phyloP scores from a whole-genome alignment of 2,329 filamentous ascomycete species.

The Pseudogymnoascus sp. region DNA sequence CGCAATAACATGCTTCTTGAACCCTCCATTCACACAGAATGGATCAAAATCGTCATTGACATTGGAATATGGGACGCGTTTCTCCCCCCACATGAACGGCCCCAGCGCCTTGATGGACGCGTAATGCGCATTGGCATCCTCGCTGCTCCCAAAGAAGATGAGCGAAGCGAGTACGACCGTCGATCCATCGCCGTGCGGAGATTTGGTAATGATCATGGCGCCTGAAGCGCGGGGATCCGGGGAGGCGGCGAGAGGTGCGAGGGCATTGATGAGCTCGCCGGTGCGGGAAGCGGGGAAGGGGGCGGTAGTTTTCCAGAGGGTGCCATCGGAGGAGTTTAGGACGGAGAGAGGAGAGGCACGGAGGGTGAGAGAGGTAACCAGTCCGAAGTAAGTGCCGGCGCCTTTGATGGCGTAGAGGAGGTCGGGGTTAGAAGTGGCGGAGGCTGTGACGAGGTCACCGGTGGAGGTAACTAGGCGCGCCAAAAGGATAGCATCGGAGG shows the following conservation, averaged over 20 bases:
- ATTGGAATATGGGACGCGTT: neutral
- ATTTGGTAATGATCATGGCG: neutral
- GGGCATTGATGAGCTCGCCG: slow-evolving; percentile 22
- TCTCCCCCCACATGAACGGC: neutral
- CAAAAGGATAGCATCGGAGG: slow-evolving; percentile 62
- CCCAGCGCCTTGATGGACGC: neutral
- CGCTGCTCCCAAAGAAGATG: neutral
- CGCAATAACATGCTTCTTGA: neutral
- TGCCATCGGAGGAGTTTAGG: slow-evolving; percentile 21
- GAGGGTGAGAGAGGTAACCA: slow-evolving; percentile 26
- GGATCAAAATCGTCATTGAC: neutral
- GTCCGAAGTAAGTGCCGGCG: slow-evolving; percentile 28
- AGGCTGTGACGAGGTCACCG: slow-evolving; percentile 21
- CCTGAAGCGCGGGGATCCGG: slow-evolving; percentile 17
- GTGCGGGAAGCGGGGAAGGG: slow-evolving; percentile 26
- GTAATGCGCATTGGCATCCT: neutral
- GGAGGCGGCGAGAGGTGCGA: slow-evolving; percentile 18
- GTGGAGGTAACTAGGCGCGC: slow-evolving; percentile 36
- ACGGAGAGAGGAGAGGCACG: slow-evolving; percentile 20
- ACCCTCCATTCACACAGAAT: neutral
- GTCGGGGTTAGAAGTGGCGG: slow-evolving; percentile 19
- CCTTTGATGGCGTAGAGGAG: slow-evolving; percentile 27
- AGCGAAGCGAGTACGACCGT: neutral
- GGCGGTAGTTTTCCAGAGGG: slow-evolving; percentile 25
- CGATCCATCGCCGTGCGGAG: neutral